phyloP scores from a whole-genome alignment of 2,329 filamentous ascomycete genomes.

The Xylariaceae sp. region DNA sequence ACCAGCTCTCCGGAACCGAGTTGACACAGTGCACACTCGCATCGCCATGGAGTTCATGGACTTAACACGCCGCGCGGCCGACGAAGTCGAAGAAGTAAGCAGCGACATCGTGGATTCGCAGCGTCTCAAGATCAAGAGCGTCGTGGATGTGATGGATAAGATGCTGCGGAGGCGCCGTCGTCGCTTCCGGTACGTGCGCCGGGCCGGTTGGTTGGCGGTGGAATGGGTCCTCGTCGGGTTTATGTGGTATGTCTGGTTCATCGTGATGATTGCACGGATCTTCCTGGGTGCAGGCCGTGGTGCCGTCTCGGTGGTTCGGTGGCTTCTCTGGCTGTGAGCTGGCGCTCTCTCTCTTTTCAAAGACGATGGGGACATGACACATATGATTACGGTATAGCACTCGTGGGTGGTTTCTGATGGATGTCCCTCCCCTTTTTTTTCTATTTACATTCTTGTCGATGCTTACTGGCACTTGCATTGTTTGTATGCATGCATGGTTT shows the following conservation, averaged over 20 bases:
- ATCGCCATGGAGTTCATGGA: conserved; percentile 51
- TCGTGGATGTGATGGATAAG: conserved; percentile 73
- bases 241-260: conserved; percentile 92
- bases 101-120: conserved; percentile 71
- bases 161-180: conserved; percentile 64
- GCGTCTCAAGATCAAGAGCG: conserved; percentile 72
- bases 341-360: not conserved
- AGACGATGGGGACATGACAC: not conserved
- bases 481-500: not conserved
- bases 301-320: conserved; percentile 57
- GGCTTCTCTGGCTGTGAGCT: conserved; percentile 72
- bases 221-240: conserved; percentile 85
- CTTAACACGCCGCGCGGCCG: conserved; percentile 61
- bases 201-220: conserved; percentile 72
- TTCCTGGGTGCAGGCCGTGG: conserved; percentile 59
- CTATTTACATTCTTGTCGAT: not conserved
- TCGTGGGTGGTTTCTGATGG: not conserved
- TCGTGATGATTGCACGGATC: conserved; percentile 71
- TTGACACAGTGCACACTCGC: conserved; percentile 44
- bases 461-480: not conserved
- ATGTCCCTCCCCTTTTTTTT: not conserved
- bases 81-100: conserved; percentile 74
- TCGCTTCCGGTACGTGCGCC: conserved; percentile 66
- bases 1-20: conserved; percentile 45
- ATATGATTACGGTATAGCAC: not conserved